Evolutionary conservation across 257 asterid species (phyloP), one percentile per base, ranked within the genome.

Genomic region (Coffea canephora): DNA sequence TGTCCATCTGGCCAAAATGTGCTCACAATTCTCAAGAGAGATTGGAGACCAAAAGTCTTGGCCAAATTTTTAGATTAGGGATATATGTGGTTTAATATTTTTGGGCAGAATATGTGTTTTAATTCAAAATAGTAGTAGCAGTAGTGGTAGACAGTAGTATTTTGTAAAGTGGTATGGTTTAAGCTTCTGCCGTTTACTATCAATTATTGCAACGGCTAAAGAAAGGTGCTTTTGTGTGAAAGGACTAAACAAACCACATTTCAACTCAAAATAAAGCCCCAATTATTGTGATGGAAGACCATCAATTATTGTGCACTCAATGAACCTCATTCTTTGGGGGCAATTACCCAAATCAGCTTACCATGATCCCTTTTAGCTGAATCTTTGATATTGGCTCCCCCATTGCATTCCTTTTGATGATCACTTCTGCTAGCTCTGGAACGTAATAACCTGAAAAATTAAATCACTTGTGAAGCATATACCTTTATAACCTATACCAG

Each of bases 341-440:
- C 14, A 25, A 62, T 9, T 54, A 54, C 23, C 16, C 43, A 39
- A 3, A 16, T 54, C 69, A 25, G 36, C 69, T 36, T 84, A 87
- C 90, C 90, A 87, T 85, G 71, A 87, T 83, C 43, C 90, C 90
- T 76, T 85, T 87, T 3, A 87, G 69, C 61, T 64, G 87, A 69
- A 87, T 87, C 46, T 64, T 76, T 31, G 77, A 49, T 9, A 81
- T 75, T 41, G 84, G 11, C 21, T n/a, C 57, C 49, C 43, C 65
- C 55, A 78, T 61, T 8, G 10, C 80, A 72, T 85, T 85, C 70
- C 70, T 83, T 31, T 73, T 83, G 73, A 81, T 49, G 77, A 87
- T 83, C 27, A 87, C 39, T 41, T 85, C 88, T 25, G 90, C 88
- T 25, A 87, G 73, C 79, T 87, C 85, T 0, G 90, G 90, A 59